A percentile compares a stretch with the other conserved stretches of the same genome.
Conservation (phyloP, 306 rosid species). For the Potentilla sterilis region DNA sequence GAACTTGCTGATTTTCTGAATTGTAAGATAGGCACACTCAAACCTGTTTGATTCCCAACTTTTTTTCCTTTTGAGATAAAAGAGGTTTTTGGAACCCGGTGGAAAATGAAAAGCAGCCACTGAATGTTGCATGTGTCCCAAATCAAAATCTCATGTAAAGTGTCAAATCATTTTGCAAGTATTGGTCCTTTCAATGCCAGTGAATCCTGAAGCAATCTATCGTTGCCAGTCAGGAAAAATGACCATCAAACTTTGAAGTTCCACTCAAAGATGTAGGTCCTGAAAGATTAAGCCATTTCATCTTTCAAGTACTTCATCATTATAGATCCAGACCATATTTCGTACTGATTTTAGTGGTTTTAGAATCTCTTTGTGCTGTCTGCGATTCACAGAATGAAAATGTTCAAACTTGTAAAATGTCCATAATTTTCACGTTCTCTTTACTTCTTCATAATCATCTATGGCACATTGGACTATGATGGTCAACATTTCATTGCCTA, state of each 20-base stretch:
- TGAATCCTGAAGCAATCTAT: not conserved
- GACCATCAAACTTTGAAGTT: not conserved
- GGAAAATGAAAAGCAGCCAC: slow-evolving; percentile 25
- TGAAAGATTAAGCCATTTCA: not conserved
- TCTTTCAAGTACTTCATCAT: not conserved
- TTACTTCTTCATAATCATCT: not conserved
- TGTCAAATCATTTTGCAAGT: too few relatives aligned
- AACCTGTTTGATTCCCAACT: not conserved
- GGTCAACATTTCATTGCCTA: slow-evolving; percentile 12
- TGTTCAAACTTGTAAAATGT: not conserved
- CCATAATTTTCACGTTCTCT: not conserved
- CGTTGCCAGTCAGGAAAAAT: slow-evolving; percentile 13
- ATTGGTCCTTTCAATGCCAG: slow-evolving; percentile 22
- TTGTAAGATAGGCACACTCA: slow-evolving; percentile 4
- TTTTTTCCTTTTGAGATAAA: slow-evolving; percentile 4
- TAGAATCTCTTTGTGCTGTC: not conserved
- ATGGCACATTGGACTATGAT: not conserved
- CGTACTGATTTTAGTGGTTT: not conserved
- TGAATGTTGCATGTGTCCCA: slow-evolving; percentile 15
- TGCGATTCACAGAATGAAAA: not conserved
- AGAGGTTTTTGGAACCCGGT: slow-evolving; percentile 13
- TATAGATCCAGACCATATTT: not conserved
- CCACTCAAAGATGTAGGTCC: slow-evolving; percentile 2
- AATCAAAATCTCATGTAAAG: too few relatives aligned
- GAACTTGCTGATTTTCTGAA: too few relatives aligned